phyloP scores from a whole-genome alignment of 1,139 yeast genomes.

The Yamadazyma atlantica region DNA sequence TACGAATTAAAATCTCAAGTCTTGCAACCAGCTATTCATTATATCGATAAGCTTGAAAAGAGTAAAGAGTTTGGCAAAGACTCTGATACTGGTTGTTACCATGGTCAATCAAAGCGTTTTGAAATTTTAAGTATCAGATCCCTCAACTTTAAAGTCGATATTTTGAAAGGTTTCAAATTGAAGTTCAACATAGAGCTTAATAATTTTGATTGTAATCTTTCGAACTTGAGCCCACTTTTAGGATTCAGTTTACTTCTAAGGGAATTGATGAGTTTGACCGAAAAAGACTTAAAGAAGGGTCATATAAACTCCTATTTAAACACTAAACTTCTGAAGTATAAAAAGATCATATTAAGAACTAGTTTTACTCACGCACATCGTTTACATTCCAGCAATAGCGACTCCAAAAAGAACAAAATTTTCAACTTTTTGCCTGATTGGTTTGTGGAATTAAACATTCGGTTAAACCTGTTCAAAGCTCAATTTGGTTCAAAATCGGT shows the following conservation, averaged over 20 bases:
- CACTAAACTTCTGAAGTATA: conserved; percentile 20
- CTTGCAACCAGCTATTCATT: conserved; percentile 33
- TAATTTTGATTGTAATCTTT: conserved; percentile 25
- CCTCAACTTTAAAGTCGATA: conserved; percentile 23
- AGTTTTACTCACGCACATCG: background rate
- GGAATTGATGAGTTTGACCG: conserved; percentile 27
- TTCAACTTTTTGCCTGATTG: conserved; percentile 46
- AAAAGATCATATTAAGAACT: conserved; percentile 7
- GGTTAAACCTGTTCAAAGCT: conserved; percentile 30
- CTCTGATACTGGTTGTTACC: conserved; percentile 1
- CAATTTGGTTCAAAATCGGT: conserved; percentile 62
- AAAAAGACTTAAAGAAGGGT: conserved; percentile 30
- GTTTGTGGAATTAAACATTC: conserved; percentile 39
- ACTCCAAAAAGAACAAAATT: conserved; percentile 10
- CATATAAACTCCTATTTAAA: conserved; percentile 29
- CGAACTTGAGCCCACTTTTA: conserved; percentile 29
- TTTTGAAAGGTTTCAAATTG: conserved; percentile 32
- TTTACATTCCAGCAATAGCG: conserved; percentile 5
- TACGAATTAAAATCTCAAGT: conserved; percentile 38
- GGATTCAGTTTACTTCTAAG: conserved; percentile 33
- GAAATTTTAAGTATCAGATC: conserved; percentile 24
- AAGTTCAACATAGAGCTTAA: conserved; percentile 23
- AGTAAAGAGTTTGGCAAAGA: background rate
- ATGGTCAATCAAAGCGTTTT: conserved; percentile 8
- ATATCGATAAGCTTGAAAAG: conserved; percentile 24